These are phyloP conservation scores for Rhodofomes roseus DNA, from an alignment of 1,284 basidiomycete species.

Conservation along the genomic window DNA sequence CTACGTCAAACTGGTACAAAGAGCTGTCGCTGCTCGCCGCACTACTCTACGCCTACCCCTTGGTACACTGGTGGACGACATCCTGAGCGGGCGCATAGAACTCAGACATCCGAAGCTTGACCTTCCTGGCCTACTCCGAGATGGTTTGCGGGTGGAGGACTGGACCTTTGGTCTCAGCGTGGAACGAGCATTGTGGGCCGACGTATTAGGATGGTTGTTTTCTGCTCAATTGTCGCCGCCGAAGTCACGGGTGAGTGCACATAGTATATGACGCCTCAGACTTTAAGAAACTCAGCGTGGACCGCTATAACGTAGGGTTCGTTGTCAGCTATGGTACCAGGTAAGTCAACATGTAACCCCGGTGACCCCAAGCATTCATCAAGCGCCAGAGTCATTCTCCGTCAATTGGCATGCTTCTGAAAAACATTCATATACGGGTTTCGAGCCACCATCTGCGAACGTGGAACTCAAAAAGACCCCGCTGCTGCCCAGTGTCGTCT, in stretches of 20 bases:
- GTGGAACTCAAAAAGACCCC: neutral
- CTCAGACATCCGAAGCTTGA: slow-evolving; percentile 1
- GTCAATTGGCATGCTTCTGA: no score
- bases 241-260: neutral
- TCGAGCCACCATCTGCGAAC: neutral
- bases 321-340: no score
- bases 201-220: neutral
- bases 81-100: slow-evolving; percentile 5
- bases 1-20: slow-evolving; percentile 1
- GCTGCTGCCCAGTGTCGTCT: neutral
- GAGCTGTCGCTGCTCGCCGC: neutral
- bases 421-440: no score
- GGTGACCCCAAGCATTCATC: no score
- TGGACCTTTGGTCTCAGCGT: slow-evolving; percentile 1
- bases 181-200: slow-evolving; percentile 2
- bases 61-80: slow-evolving; percentile 1
- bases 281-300: no score
- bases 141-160: neutral
- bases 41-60: neutral
- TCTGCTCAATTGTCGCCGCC: slow-evolving; percentile 3
- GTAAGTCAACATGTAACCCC: no score
- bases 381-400: no score
- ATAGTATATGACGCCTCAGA: no score
- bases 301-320: no score
- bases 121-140: slow-evolving; percentile 1